phyloP scores from a whole-genome alignment of 2,329 filamentous ascomycete species.

The Huntiella bhutanensis region DNA sequence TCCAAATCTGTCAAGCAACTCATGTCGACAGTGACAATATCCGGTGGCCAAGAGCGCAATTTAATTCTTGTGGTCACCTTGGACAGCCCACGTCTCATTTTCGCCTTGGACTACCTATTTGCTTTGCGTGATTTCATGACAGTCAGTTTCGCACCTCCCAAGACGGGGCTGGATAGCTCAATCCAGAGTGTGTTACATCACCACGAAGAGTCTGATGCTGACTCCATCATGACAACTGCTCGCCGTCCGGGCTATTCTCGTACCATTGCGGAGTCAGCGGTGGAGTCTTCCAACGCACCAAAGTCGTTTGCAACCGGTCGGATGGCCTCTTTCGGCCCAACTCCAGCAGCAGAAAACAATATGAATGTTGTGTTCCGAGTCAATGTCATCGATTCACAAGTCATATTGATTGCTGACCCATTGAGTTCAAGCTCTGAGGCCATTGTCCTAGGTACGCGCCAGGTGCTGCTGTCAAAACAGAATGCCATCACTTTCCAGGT shows the following conservation, averaged over 20 bases:
- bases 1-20: slow-evolving; percentile 94
- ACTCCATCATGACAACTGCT: slow-evolving; percentile 24
- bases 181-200: slow-evolving; percentile 34
- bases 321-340: not conserved
- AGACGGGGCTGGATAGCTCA: slow-evolving; percentile 38
- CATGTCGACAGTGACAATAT: slow-evolving; percentile 92
- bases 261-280: slow-evolving; percentile 16
- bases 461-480: slow-evolving; percentile 81
- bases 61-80: slow-evolving; percentile 84
- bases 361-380: slow-evolving; percentile 76
- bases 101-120: slow-evolving; percentile 90
- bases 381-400: slow-evolving; percentile 88
- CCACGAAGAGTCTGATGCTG: slow-evolving; percentile 32
- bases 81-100: slow-evolving; percentile 85
- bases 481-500: slow-evolving; percentile 87
- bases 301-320: not conserved
- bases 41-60: slow-evolving; percentile 51
- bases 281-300: not conserved
- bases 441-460: slow-evolving; percentile 85
- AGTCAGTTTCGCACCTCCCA: slow-evolving; percentile 41
- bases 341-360: not conserved
- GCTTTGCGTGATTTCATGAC: slow-evolving; percentile 70
- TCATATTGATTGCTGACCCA: slow-evolving; percentile 92
- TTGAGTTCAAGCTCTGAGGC: slow-evolving; percentile 79
- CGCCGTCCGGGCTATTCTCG: not conserved